Evolutionary conservation across 495 filamentous ascomycete genomes (phyloP).

Genomic region (Neohortaea acidophila): DNA sequence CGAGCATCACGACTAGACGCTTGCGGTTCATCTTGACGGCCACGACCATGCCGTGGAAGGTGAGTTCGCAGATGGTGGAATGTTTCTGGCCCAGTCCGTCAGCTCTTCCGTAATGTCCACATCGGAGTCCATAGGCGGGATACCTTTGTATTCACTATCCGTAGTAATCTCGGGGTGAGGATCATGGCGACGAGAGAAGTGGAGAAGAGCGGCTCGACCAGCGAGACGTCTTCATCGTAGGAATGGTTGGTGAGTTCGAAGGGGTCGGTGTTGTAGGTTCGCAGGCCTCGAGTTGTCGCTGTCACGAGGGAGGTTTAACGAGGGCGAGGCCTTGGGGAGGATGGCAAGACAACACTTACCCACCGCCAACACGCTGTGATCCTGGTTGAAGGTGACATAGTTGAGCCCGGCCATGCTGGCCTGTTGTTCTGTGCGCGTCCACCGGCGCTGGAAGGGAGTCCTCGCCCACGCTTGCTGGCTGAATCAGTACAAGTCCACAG

Average conservation of each 20-base stretch:
- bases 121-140: constrained; percentile 18
- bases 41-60: constrained; percentile 84
- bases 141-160: constrained; percentile 96
- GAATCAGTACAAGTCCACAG: too few relatives aligned
- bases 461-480: too few relatives aligned
- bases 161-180: constrained; percentile 71
- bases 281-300: constrained; percentile 84
- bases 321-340: too few relatives aligned
- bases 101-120: neutral
- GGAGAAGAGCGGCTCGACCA: constrained; percentile 97
- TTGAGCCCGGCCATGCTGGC: constrained; percentile 56
- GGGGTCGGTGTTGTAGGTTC: constrained; percentile 89
- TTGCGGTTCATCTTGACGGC: constrained; percentile 89
- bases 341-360: constrained; percentile 36
- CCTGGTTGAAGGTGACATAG: constrained; percentile 97
- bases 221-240: constrained; percentile 79
- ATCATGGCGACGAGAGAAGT: constrained; percentile 94
- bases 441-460: too few relatives aligned
- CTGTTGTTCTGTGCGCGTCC: too few relatives aligned
- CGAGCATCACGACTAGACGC: constrained; percentile 77
- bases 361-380: constrained; percentile 90
- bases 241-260: constrained; percentile 88
- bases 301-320: constrained; percentile 1
- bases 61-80: constrained; percentile 96
- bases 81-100: constrained; percentile 45